Evolutionary conservation across 2,329 filamentous ascomycete species (phyloP).

Genomic region (Knoxdaviesia proteae): DNA sequence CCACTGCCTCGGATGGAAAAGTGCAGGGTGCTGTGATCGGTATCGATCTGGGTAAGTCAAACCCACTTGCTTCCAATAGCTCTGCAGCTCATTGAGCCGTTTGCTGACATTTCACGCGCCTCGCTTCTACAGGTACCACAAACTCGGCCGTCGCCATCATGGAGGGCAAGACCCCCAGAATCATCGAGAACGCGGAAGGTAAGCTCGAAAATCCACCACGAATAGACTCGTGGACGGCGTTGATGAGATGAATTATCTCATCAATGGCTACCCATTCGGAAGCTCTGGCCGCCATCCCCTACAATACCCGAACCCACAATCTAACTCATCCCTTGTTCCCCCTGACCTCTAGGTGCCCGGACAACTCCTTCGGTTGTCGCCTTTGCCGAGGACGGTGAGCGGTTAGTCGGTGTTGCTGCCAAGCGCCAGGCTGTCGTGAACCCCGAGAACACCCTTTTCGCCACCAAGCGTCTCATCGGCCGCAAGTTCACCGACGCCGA

Average conservation of each 20-base stretch:
- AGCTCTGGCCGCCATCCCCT: too few relatives aligned
- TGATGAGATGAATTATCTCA: too few relatives aligned
- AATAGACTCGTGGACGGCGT: too few relatives aligned
- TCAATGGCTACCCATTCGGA: too few relatives aligned
- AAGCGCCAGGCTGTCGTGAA: slow-evolving; percentile 98
- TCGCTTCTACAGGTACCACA: slow-evolving; percentile 46
- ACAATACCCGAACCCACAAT: too few relatives aligned
- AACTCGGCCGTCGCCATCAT: slow-evolving; percentile 95
- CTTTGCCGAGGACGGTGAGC: slow-evolving; percentile 88
- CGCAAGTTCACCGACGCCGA: slow-evolving; percentile 88
- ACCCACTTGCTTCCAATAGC: background rate
- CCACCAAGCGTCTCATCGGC: slow-evolving; percentile 95
- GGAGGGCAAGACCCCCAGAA: slow-evolving; percentile 88
- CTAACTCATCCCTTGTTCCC: too few relatives aligned
- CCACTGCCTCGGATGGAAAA: slow-evolving; percentile 49
- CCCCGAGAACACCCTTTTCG: slow-evolving; percentile 95
- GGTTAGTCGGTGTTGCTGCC: slow-evolving; percentile 87
- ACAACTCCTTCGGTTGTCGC: slow-evolving; percentile 90
- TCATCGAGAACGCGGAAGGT: slow-evolving; percentile 97
- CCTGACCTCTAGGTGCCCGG: slow-evolving; percentile 50
- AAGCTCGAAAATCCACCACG: slow-evolving; percentile 14
- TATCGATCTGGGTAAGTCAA: slow-evolving; percentile 75
- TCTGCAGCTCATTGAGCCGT: background rate
- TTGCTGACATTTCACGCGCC: slow-evolving; percentile 1
- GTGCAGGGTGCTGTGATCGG: slow-evolving; percentile 91